Base-by-base conservation (phyloP, 257 asterid species). In the Phtheirospermum japonicum region DNA sequence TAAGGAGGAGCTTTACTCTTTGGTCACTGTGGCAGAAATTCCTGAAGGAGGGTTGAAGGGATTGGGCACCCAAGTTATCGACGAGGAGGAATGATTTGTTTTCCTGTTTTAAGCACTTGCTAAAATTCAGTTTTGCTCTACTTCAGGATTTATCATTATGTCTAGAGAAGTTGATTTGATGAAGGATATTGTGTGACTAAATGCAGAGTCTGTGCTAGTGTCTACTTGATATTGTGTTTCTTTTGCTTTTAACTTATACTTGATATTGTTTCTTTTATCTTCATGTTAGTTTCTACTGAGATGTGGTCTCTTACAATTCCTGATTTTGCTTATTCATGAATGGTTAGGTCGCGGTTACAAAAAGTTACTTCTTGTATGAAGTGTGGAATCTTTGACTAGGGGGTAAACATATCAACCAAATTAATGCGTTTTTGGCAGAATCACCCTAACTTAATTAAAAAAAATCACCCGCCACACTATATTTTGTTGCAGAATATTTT, bases 1-100 rank as follows among this genome's bases (percentile, higher is more conserved):
- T 4, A 75, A 81, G 13, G 84, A 81, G 78, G 84, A 81, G 70
- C 82, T 78, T 12, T 81, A 73, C 78, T 81, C 84, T 7, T 68
- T 81, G 78, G 84, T 81, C 16, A 78, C 87, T 12, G 87, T 78
- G 59, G 80, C 82, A 0, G 84, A 75, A 31, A 71, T 67, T 50
- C 83, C 83, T 3, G 74, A 65, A 0, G 78, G 71, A 3, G 83
- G 80, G 8, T 60, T 79, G 70, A 79, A 79, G 73, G 84, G 84
- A 12, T 70, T 79, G 66, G 84, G 84, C 46, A 69, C 84, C n/a
- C 65, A 60, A 14, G 70, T 72, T 64, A 75, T 79, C 7, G 84
- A 79, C 2, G 84, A 75, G 26, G 84, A 79, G 53, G 79, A 72
- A 54, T 79, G 70, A 72, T 3, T 43, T 64, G 0, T 34, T 50